Conservation (phyloP, 768 basidiomycete genomes). For the Psilocybe cubensis region DNA sequence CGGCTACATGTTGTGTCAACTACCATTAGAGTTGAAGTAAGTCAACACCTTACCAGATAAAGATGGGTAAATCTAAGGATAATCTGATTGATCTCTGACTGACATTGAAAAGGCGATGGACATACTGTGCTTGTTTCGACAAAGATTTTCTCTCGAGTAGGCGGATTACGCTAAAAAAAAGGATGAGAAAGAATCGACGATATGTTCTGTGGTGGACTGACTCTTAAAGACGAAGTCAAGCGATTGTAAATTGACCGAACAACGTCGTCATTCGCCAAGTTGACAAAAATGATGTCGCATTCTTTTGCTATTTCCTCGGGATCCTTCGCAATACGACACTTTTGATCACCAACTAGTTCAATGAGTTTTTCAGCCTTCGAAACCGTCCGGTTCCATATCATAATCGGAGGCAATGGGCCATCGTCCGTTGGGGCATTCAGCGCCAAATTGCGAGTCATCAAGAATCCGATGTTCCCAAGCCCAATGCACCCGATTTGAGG, state of each 20-base stretch:
- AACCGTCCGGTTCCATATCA: slow-evolving; percentile 70
- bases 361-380: slow-evolving; percentile 61
- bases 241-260: slow-evolving; percentile 65
- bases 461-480: slow-evolving; percentile 70
- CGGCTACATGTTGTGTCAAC: slow-evolving; percentile 44
- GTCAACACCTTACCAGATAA: neutral
- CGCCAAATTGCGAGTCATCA: slow-evolving; percentile 83
- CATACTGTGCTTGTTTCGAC: slow-evolving; percentile 83
- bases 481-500: slow-evolving; percentile 48
- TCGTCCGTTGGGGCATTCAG: slow-evolving; percentile 40
- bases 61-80: slow-evolving; percentile 6
- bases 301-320: slow-evolving; percentile 61
- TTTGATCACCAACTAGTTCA: slow-evolving; percentile 55
- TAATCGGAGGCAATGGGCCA: slow-evolving; percentile 46
- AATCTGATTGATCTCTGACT: too few relatives aligned
- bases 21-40: neutral
- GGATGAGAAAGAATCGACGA: neutral
- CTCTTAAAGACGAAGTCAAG: slow-evolving; percentile 63
- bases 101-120: too few relatives aligned
- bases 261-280: slow-evolving; percentile 71
- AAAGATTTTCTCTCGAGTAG: slow-evolving; percentile 68
- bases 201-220: slow-evolving; percentile 23
- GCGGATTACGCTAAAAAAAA: slow-evolving; percentile 40
- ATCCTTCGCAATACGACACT: slow-evolving; percentile 57
- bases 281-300: slow-evolving; percentile 80